A percentile compares a stretch with the other conserved stretches of the same genome.
phyloP scores from a whole-genome alignment of 345 rosid species.

The Diplotaxis tenuifolia region DNA sequence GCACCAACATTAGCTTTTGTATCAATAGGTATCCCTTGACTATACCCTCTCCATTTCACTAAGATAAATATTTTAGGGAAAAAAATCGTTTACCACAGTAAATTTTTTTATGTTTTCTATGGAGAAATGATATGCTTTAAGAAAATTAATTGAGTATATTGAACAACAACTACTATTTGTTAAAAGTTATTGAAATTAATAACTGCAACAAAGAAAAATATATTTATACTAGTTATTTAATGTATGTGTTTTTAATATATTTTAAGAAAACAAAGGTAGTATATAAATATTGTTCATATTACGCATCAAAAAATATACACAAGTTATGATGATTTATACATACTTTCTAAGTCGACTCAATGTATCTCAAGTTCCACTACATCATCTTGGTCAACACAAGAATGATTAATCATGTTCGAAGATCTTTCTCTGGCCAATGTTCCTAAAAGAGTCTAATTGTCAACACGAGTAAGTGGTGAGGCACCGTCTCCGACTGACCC shows the following conservation, averaged over 20 bases:
- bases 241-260: too few relatives aligned
- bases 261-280: too few relatives aligned
- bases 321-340: background rate
- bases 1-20: background rate
- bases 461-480: conserved; percentile 21
- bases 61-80: too few relatives aligned
- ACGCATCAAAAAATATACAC: background rate
- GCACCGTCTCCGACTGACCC: conserved; percentile 32
- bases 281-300: background rate
- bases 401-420: background rate
- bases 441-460: background rate
- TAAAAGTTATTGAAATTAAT: too few relatives aligned
- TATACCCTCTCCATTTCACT: too few relatives aligned
- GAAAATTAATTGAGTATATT: too few relatives aligned
- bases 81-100: too few relatives aligned
- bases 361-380: background rate
- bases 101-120: too few relatives aligned
- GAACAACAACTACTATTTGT: too few relatives aligned
- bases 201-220: too few relatives aligned
- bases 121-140: too few relatives aligned
- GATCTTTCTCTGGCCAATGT: background rate
- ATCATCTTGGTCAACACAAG: background rate
- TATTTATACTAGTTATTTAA: too few relatives aligned
- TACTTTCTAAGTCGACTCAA: background rate
- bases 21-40: background rate